Base-by-base conservation (phyloP, 169 alveolate genomes). In the Eimeria brunetti region DNA sequence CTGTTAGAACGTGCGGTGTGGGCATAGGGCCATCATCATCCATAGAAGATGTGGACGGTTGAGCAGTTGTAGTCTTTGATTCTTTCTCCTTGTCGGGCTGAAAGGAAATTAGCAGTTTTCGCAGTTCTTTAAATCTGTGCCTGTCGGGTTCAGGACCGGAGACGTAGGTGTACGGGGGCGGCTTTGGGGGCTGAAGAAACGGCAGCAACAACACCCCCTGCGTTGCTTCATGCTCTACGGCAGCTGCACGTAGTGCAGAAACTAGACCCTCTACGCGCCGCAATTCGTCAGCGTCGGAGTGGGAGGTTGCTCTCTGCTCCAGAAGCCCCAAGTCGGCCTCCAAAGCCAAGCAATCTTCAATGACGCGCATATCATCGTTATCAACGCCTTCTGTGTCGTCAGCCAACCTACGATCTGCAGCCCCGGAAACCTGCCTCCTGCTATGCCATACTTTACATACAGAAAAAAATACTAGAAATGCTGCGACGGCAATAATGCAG, bases 361-460 rank as follows among this genome's bases (percentile, higher is more conserved):
- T 1, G 88, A 78, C 24, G 7, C 53, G 12, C 81, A 16, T 51
- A 27, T 36, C 81, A 4, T 71, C 81, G 22, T 33, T 30, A 53
- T 14, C 51, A 24, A 9, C 67, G 5, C 41, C 46, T 46, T 44
- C 22, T 30, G 36, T 44, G 46, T 44, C 11, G 20, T 78, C 33
- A 78, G 88, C 41, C 46, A 78, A n/a, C 64, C 88, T 78, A 12
- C 88, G 88, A 78, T 2, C 24, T 78, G 88, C 46, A 27, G 24
- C 88, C 22, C 88, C 88, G 22, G 64, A 24, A 5, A 49, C 62
- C 0, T 41, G 88, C 24, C 22, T 78, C 14, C 67, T 44, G 7
- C 24, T 78, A 2, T 16, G 62, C 67, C 33, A 78, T 27, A 22
- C 64, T 12, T 27, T 46, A n/a, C 88, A 78, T 27, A 78, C 38